Base-by-base conservation (phyloP, 31 red algal genomes). In the Odonthalia washingtoniensis region DNA sequence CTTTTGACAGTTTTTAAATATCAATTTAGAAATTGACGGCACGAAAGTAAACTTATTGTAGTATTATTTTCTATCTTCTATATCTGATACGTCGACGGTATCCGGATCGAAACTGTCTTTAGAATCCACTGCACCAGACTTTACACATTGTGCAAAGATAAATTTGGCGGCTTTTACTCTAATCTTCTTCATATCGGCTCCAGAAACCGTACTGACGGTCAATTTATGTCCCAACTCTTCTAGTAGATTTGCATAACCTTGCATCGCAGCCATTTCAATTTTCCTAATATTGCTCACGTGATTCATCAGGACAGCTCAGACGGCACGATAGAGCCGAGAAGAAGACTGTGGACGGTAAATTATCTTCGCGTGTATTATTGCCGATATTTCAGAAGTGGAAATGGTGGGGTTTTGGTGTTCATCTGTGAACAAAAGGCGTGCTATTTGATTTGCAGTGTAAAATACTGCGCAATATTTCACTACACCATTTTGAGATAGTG, bases 1-100 rank as follows among this genome's bases (percentile, higher is more conserved):
- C 36, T 16, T 65, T 18, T 40, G 2, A 28, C 81, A 35, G 40
- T 70, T 45, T 31, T 14, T 6, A 39, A 3, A 49, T 18, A 30
- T 49, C 27, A 43, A 37, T 53, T 45, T 39, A 43, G 66, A 4
- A 33, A 85, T 35, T 4, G 35, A 49, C 21, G 81, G 65, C 1
- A 86, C 26, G 46, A 72, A 75, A 5, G 53, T 14, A 49, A 86
- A 75, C 1, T 70, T 70, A 38, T 4, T 3, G 63, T 86, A 86
- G 18, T 75, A 86, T 9, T 2, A 2, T 2, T 17, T 24, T 1
- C 46, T 43, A 65, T 75, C 70, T 2, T 40, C 4, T 17, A 74
- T 74, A 53, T 86, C 73, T 0, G 84, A 67, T 6, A 78, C 28
- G 14, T 77, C 73, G 0, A 78, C 72, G 49, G 69, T 18, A 65